Evolutionary conservation across 2,329 filamentous ascomycete species (phyloP), one percentile per base, ranked within the genome.

Genomic region (Grosmannia penicillata): DNA sequence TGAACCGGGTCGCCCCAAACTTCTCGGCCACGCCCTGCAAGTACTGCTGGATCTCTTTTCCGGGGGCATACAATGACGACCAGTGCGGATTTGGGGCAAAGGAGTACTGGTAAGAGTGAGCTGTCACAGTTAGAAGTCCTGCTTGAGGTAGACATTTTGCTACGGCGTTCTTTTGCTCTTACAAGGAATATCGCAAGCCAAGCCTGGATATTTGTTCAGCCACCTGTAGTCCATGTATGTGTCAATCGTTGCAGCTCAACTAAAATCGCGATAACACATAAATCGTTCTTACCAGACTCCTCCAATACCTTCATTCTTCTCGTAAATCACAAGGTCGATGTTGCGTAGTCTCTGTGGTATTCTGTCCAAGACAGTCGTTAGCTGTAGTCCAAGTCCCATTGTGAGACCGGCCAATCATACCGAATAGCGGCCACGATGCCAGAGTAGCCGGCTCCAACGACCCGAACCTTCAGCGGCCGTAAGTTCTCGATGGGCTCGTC

Each of bases 81-180:
- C 69, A 73, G 41, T 66, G 49, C 4, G 68, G 63, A 39, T 73
- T 73, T 0, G 69, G 68, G 21, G 67, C 65, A 50, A 68, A 72
- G 0, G 66, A 60, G 47, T 69, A 72, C 43, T 69, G 68, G 47
- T 73, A 73, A 8, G 67, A 69, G 44, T 72, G 68, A 7, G 64
- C 58, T 53, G 30, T 6, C 9, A 3, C 11, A 9, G n/a, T 25
- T 23, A 17, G 32, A 11, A 14, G 9, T 21, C 13, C 6, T 21
- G 4, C 13, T 23, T 6, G n/a, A 13, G 5, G 10, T 15, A 3
- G 32, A 13, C 7, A 4, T 14, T 27, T 14, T 14, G 7, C 6
- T 7, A 14, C 11, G 26, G 11, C 7, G 15, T 2, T 3, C 10
- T 8, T n/a, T n/a, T 9, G 17, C 13, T 15, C 55, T 46, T 48